Evolutionary conservation across 495 filamentous ascomycete genomes (phyloP).

Genomic region (Clohesyomyces aquaticus): DNA sequence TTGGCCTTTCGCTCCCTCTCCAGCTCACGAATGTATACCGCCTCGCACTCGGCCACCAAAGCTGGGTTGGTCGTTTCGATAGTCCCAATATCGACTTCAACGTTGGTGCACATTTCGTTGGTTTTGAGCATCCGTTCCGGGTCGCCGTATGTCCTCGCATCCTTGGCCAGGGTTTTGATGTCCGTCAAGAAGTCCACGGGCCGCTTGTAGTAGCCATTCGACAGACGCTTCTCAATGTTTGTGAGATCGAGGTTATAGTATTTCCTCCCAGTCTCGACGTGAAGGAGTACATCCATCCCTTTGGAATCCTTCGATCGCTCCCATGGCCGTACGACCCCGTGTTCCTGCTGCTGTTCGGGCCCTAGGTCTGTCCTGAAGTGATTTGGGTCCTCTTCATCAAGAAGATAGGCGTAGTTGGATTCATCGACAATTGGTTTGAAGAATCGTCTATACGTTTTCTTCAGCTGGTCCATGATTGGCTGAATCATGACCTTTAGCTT

Average conservation of each 20-base stretch:
- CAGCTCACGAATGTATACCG: slow-evolving; percentile 73
- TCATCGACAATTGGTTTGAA: slow-evolving; percentile 76
- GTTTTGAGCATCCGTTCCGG: slow-evolving; percentile 78
- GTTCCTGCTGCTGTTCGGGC: slow-evolving; percentile 58
- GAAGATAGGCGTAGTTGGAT: slow-evolving; percentile 72
- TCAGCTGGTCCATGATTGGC: slow-evolving; percentile 93
- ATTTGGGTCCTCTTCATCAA: slow-evolving; percentile 80
- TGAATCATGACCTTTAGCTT: slow-evolving; percentile 84
- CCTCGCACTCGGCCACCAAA: slow-evolving; percentile 69
- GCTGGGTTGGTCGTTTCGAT: slow-evolving; percentile 68
- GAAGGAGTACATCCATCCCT: slow-evolving; percentile 69
- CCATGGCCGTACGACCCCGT: slow-evolving; percentile 65
- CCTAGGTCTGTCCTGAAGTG: slow-evolving; percentile 76
- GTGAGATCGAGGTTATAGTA: slow-evolving; percentile 94
- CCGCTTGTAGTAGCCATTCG: slow-evolving; percentile 92
- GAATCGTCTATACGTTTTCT: slow-evolving; percentile 81
- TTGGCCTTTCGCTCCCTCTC: slow-evolving; percentile 46
- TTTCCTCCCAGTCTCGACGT: slow-evolving; percentile 74
- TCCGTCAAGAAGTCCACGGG: slow-evolving; percentile 86
- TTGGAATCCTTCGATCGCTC: slow-evolving; percentile 74
- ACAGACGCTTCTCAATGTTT: slow-evolving; percentile 90
- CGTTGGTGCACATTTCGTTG: slow-evolving; percentile 86
- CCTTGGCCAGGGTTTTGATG: slow-evolving; percentile 78
- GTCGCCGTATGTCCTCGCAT: slow-evolving; percentile 74
- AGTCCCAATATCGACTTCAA: slow-evolving; percentile 82